Evolutionary conservation across 257 asterid genomes (phyloP), one percentile per base, ranked within the genome.

Genomic region (Marsdenia floribunda): DNA sequence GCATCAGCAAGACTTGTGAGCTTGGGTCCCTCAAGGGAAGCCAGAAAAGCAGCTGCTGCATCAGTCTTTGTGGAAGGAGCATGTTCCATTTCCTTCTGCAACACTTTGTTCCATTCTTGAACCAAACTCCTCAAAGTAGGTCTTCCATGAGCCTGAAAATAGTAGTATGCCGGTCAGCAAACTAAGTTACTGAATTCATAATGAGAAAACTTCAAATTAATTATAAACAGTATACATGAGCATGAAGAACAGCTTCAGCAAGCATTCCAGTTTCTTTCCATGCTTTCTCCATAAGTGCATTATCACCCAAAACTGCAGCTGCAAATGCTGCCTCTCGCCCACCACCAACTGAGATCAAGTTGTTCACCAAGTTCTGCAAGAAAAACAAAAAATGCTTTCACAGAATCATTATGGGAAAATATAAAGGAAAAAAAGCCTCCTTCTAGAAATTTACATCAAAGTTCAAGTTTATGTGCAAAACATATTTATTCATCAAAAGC

Each of bases 181-280:
- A 74, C 59, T 67, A 44, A 53, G 60, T 16, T 33, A 37, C 73
- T 22, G n/a, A 73, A 52, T 70, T 65, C 49, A 24, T 14, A 73
- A 63, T 19, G 61, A 55, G 37, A 55, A 75, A 73, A 64, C 74
- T n/a, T 60, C 54, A 61, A 76, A 24, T 12, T 49, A 63, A 12
- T 44, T 44, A 44, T 0, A 11, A 50, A 64, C 26, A 73, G 64
- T 74, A 26, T 90, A 95, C 98, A 26, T 90, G 98, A 84, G 99
- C 90, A 80, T 95, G 98, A 52, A 92, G 92, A 52, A 95, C 99
- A 52, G 99, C 96, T 85, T 95, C 99, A 21, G 99, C 98, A 70
- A 95, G 96, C 99, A 95, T 95, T 76, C 98, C 99, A 9, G 99
- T 95, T 4, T 90, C 96, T 68, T 89, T 92, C 99, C 98, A 95